A percentile compares a stretch with the other conserved stretches of the same genome.
phyloP scores from a whole-genome alignment of 208 protist species.

The Phytomonas serpens region DNA sequence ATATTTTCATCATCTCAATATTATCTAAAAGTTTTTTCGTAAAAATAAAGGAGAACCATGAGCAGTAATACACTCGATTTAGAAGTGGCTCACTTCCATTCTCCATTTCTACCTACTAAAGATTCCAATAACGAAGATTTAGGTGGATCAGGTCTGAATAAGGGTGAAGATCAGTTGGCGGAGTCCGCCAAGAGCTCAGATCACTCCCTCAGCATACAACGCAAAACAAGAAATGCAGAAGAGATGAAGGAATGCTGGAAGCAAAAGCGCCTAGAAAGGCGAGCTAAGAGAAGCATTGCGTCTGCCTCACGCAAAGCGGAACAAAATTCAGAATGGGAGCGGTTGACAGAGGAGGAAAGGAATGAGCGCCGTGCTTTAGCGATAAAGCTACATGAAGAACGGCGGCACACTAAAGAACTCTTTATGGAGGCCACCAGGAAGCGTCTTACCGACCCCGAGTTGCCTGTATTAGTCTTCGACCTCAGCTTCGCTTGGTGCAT shows the following conservation, averaged over 20 bases:
- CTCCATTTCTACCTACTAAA: background rate
- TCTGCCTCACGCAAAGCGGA: slow-evolving; percentile 23
- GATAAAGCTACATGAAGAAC: slow-evolving; percentile 30
- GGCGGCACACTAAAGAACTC: slow-evolving; percentile 27
- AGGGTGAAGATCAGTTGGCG: background rate
- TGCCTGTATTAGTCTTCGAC: slow-evolving; percentile 74
- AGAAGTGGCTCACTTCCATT: background rate
- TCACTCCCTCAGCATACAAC: slow-evolving; percentile 10
- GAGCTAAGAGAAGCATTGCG: slow-evolving; percentile 21
- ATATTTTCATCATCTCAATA: background rate
- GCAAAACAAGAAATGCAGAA: slow-evolving; percentile 45
- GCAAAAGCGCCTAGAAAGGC: slow-evolving; percentile 42
- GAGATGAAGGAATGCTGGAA: slow-evolving; percentile 53
- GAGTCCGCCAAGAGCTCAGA: background rate
- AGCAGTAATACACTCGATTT: background rate
- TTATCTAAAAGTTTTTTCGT: background rate
- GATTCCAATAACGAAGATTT: background rate
- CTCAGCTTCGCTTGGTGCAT: slow-evolving; percentile 86
- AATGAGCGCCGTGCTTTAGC: slow-evolving; percentile 30
- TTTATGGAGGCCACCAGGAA: slow-evolving; percentile 19
- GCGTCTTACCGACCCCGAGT: slow-evolving; percentile 23
- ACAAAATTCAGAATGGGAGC: slow-evolving; percentile 44
- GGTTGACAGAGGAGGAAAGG: slow-evolving; percentile 41
- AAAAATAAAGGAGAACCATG: background rate
- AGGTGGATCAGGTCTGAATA: background rate